A percentile compares a stretch with the other conserved stretches of the same genome.
phyloP scores from a whole-genome alignment of 83 land plant species.

The Diphasiastrum complanatum region DNA sequence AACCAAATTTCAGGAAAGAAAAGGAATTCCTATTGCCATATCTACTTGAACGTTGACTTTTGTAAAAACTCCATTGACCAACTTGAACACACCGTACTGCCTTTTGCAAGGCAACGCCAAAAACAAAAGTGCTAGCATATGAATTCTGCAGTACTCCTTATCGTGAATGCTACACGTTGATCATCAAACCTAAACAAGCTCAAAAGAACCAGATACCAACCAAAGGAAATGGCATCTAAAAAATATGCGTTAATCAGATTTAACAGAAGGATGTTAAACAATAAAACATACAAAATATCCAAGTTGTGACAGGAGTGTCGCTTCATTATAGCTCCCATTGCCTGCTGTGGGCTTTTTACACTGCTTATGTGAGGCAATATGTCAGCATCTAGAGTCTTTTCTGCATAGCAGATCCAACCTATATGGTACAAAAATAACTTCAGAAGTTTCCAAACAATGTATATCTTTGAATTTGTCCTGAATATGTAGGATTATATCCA shows the following conservation, averaged over 20 bases:
- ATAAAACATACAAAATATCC: conserved; percentile 49
- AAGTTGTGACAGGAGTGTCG: conserved; percentile 47
- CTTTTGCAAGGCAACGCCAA: too few relatives aligned
- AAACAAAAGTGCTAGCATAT: too few relatives aligned
- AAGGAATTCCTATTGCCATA: too few relatives aligned
- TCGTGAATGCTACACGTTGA: too few relatives aligned
- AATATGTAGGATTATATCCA: too few relatives aligned
- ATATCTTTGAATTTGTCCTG: too few relatives aligned
- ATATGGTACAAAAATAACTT: conserved; percentile 4
- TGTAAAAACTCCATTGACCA: too few relatives aligned
- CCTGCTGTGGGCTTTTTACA: conserved; percentile 95
- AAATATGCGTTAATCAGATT: neutral
- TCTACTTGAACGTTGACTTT: too few relatives aligned
- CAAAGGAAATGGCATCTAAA: neutral
- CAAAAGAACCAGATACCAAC: neutral
- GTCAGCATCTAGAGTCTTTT: conserved; percentile 87
- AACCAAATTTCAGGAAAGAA: too few relatives aligned
- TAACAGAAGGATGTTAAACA: neutral
- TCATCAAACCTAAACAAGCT: too few relatives aligned
- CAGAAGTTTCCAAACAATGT: neutral
- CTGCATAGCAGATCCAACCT: conserved; percentile 99
- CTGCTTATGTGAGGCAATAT: conserved; percentile 83
- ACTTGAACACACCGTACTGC: too few relatives aligned
- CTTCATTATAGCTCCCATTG: conserved; percentile 80
- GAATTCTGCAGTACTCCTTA: too few relatives aligned